Conservation (phyloP, 352 stramenopile genomes). For the Peronosclerospora sorghi region DNA sequence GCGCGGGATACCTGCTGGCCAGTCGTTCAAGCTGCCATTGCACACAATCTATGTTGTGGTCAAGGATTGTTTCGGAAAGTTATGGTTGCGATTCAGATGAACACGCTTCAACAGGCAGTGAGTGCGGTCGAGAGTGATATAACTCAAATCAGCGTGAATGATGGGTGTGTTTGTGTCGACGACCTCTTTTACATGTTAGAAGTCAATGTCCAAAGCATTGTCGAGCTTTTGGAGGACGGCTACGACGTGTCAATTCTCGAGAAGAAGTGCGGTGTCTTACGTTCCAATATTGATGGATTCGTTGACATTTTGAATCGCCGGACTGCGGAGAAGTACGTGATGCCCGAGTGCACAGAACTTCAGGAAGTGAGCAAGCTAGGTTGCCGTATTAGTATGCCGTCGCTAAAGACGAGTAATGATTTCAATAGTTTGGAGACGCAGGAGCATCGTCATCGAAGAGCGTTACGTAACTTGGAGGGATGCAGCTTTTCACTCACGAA, state of each 20-base stretch:
- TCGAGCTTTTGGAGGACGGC: conserved; percentile 10
- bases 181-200: conserved; percentile 19
- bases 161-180: conserved; percentile 7
- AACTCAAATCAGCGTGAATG: conserved; percentile 1
- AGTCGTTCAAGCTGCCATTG: conserved; percentile 27
- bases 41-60: conserved; percentile 23
- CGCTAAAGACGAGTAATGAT: background rate
- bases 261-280: conserved; percentile 2
- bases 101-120: conserved; percentile 7
- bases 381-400: conserved; percentile 2
- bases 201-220: conserved; percentile 2
- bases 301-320: conserved; percentile 9
- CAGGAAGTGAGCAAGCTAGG: conserved; percentile 4
- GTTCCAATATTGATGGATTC: conserved; percentile 11
- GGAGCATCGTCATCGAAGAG: conserved; percentile 8
- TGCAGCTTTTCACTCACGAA: conserved; percentile 7
- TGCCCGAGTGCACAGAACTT: background rate
- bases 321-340: background rate
- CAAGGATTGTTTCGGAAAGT: conserved; percentile 26
- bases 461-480: conserved; percentile 11
- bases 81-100: conserved; percentile 23
- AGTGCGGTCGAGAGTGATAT: background rate
- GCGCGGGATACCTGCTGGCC: conserved; percentile 43
- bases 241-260: conserved; percentile 10
- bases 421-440: conserved; percentile 3